Evolutionary conservation across 1,284 basidiomycete species (phyloP), one percentile per base, ranked within the genome.

Genomic region (Athelia sp.): DNA sequence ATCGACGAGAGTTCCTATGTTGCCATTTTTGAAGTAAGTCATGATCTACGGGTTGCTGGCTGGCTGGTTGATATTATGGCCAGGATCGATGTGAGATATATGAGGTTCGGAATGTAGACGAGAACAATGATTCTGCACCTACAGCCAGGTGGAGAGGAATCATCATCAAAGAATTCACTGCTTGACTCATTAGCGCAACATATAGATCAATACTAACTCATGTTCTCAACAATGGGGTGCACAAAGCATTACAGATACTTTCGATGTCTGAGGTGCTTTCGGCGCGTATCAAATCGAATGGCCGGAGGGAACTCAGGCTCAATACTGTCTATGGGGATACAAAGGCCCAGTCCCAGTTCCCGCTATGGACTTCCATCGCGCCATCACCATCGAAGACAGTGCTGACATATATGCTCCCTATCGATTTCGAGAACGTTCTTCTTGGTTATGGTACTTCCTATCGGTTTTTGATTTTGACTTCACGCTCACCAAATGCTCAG

Each of bases 401-500:
- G 21, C 53, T 78, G 22, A 79, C 81, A 2, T 69, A 73, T 1
- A 60, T 79, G 10, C 66, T 89, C 22, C 80, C 84, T 10, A 56
- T 87, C 6, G 80, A 82, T 44, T 62, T 81, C 1, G 75, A 79
- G 29, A 50, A 63, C 0, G 67, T 90, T 31, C 56, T 88, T 40
- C 62, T 82, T 40, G 87, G 86, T 36, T 82, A 74, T 54, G 74
- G 87, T 88, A 56, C 35, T 26, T 4, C 43, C 51, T 21, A 24
- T 44, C 46, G 40, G 34, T 45, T 23, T 17, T 49, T 19, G 44
- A 21, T 17, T 43, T 15, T 40, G 13, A 23, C 22, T 43, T 22
- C 46, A 8, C 50, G 15, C n/a, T n/a, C 36, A 40, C n/a, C 44
- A 38, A 17, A 34, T 51, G 44, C 54, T 9, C 32, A 90, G 87